phyloP scores from a whole-genome alignment of 108 stramenopile genomes.

The Nitzschia sp. region DNA sequence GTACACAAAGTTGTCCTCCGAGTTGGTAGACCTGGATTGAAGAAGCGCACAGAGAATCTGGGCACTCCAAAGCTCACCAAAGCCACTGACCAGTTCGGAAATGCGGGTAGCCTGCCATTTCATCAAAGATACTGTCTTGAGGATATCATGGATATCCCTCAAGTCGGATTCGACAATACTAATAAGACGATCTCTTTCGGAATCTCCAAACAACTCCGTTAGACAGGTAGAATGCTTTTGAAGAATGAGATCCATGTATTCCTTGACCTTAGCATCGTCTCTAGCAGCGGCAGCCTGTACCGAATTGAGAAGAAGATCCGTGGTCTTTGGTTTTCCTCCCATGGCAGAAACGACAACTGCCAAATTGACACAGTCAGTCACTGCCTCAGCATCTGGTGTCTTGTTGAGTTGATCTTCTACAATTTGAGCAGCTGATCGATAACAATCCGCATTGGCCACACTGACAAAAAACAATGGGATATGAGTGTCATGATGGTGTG shows the following conservation, averaged over 20 bases:
- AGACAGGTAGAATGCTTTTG: slow-evolving; percentile 57
- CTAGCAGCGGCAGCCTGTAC: slow-evolving; percentile 59
- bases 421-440: slow-evolving; percentile 46
- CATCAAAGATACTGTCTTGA: slow-evolving; percentile 81
- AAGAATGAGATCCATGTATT: slow-evolving; percentile 30
- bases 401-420: slow-evolving; percentile 45
- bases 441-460: slow-evolving; percentile 64
- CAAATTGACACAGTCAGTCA: slow-evolving; percentile 15
- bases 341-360: slow-evolving; percentile 86
- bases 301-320: slow-evolving; percentile 78
- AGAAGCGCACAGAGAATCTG: slow-evolving; percentile 64
- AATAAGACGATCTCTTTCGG: slow-evolving; percentile 39
- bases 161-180: slow-evolving; percentile 56
- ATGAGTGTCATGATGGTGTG: too few species aligned
- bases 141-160: slow-evolving; percentile 68
- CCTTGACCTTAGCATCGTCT: slow-evolving; percentile 44
- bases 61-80: slow-evolving; percentile 88
- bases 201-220: slow-evolving; percentile 31
- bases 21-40: slow-evolving; percentile 29
- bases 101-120: slow-evolving; percentile 70
- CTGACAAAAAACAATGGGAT: slow-evolving; percentile 6
- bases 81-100: slow-evolving; percentile 70
- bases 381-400: slow-evolving; percentile 9
- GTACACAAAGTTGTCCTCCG: slow-evolving; percentile 51
- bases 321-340: slow-evolving; percentile 91